Percentiles rank a stretch among this genome's conserved stretches.
phyloP scores from a whole-genome alignment of 2,329 filamentous ascomycete species.

The Neofusicoccum laricinum region DNA sequence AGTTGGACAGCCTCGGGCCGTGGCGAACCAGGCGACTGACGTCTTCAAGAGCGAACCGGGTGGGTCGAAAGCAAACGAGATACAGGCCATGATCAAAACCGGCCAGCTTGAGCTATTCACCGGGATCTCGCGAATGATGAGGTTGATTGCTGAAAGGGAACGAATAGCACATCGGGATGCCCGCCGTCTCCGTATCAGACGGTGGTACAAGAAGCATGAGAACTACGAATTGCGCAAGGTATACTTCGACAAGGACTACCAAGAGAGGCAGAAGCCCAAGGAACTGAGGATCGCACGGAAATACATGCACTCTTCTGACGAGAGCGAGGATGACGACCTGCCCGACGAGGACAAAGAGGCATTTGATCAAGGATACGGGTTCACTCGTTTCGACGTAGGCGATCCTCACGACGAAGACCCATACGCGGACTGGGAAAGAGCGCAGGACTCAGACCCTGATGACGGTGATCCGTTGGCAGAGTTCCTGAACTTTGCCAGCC shows the following conservation, averaged over 20 bases:
- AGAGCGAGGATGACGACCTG: neutral
- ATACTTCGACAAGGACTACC: neutral
- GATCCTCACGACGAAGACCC: neutral
- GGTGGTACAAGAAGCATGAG: conserved; percentile 9
- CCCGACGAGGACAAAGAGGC: neutral
- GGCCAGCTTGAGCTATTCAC: neutral
- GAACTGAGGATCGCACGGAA: neutral
- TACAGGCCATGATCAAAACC: neutral
- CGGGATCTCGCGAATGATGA: conserved; percentile 4
- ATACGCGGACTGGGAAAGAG: neutral
- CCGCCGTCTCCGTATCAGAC: neutral
- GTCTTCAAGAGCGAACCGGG: neutral
- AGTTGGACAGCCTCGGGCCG: neutral
- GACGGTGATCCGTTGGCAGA: neutral
- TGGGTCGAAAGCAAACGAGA: neutral
- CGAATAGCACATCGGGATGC: neutral
- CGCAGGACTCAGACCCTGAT: neutral
- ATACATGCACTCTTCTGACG: neutral
- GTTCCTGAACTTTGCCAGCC: neutral
- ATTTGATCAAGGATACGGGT: neutral
- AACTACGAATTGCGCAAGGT: neutral
- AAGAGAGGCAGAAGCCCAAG: conserved; percentile 2
- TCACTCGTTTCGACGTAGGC: neutral
- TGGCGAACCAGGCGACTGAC: neutral
- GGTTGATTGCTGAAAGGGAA: neutral